Evolutionary conservation across 2,329 filamentous ascomycete species (phyloP).

Genomic region (Colletotrichum sp.): DNA sequence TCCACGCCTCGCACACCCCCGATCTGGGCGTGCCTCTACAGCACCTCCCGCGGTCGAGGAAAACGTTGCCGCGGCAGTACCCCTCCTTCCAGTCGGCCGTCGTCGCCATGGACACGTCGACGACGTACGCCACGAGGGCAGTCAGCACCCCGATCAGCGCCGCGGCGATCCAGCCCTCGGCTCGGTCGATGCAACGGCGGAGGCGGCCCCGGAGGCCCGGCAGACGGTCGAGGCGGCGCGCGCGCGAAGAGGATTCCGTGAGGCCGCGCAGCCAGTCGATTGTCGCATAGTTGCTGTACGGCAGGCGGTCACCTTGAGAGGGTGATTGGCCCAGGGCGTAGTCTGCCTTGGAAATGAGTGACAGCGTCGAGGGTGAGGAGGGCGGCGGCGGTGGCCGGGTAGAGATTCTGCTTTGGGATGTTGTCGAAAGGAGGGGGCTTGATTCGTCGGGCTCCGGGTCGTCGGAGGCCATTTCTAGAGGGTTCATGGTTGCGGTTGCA

Average conservation of each 20-base stretch:
- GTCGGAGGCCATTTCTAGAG: background rate
- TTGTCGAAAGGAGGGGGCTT: background rate
- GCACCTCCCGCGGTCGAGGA: slow-evolving; percentile 55
- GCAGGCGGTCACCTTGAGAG: slow-evolving; percentile 55
- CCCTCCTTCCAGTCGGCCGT: slow-evolving; percentile 63
- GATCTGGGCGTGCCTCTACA: slow-evolving; percentile 34
- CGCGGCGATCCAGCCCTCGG: slow-evolving; percentile 61
- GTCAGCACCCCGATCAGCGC: slow-evolving; percentile 59
- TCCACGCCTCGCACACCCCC: slow-evolving; percentile 42
- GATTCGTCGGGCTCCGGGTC: background rate
- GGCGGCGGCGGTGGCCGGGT: background rate
- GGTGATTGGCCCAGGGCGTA: background rate
- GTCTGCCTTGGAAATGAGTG: slow-evolving; percentile 1
- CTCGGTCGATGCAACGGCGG: slow-evolving; percentile 46
- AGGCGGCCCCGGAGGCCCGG: slow-evolving; percentile 40
- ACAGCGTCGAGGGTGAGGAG: background rate
- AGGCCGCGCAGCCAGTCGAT: slow-evolving; percentile 69
- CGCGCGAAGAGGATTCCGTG: slow-evolving; percentile 58
- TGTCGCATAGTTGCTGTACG: slow-evolving; percentile 66
- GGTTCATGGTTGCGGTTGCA: background rate
- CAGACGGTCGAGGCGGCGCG: background rate
- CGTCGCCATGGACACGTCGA: slow-evolving; percentile 59
- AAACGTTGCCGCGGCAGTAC: slow-evolving; percentile 52
- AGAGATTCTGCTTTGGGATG: background rate
- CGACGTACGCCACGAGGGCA: slow-evolving; percentile 58